Evolutionary conservation across 2,329 filamentous ascomycete species (phyloP).

Genomic region (Colletotrichum truncatum): DNA sequence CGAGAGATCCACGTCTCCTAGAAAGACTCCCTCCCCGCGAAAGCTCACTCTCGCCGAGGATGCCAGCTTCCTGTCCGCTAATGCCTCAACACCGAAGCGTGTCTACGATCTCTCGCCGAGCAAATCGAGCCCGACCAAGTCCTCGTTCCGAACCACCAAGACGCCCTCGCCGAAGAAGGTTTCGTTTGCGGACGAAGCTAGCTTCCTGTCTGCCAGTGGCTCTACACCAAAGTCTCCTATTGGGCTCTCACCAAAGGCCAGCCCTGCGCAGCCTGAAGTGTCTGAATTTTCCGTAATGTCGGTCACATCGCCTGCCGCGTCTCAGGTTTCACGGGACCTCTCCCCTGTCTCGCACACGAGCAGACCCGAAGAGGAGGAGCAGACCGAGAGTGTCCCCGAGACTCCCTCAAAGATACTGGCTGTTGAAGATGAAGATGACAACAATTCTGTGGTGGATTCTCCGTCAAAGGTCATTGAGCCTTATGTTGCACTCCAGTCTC

Average conservation of each 20-base stretch:
- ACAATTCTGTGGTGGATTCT: background rate
- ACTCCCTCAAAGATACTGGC: background rate
- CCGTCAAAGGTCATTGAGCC: background rate
- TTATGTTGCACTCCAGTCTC: background rate
- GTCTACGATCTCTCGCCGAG: background rate
- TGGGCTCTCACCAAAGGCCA: constrained; percentile 1
- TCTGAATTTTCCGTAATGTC: constrained; percentile 17
- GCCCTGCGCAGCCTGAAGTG: constrained; percentile 5
- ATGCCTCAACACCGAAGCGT: constrained; percentile 3
- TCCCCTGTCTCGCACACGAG: background rate
- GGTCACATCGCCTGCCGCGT: background rate
- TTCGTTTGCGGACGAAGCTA: constrained; percentile 16
- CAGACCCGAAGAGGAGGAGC: background rate
- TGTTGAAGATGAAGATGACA: background rate
- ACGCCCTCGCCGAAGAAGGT: constrained; percentile 23
- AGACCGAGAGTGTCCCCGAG: background rate
- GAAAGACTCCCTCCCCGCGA: background rate
- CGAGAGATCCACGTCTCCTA: background rate
- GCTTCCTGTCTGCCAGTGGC: background rate
- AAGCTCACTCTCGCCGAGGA: constrained; percentile 12
- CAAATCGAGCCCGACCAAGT: background rate
- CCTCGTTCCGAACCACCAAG: background rate
- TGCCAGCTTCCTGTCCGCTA: background rate
- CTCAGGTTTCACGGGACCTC: background rate
- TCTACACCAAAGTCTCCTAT: constrained; percentile 1